Conservation (phyloP, 1,284 basidiomycete genomes). For the Boletus sp. region DNA sequence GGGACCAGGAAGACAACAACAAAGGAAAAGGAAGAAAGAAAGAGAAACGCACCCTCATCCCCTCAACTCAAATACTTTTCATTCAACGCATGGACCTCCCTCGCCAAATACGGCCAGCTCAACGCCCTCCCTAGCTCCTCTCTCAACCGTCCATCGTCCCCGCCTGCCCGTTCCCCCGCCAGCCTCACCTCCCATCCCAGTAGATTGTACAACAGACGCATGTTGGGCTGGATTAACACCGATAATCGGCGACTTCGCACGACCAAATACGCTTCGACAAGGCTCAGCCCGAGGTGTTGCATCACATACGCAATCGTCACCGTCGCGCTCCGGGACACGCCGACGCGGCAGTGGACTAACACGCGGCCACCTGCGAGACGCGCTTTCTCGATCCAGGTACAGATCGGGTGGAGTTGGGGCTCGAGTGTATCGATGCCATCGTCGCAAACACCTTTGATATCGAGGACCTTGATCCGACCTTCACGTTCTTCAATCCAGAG, state of each 20-base stretch:
- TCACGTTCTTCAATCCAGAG: slow-evolving; percentile 85
- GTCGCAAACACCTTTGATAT: slow-evolving; percentile 87
- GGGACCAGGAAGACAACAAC: neutral
- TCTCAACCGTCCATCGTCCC: slow-evolving; percentile 45
- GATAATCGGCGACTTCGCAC: slow-evolving; percentile 80
- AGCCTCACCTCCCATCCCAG: slow-evolving; percentile 90
- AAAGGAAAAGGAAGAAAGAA: neutral
- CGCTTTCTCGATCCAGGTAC: slow-evolving; percentile 91
- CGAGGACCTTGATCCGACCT: slow-evolving; percentile 83
- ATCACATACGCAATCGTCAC: slow-evolving; percentile 97
- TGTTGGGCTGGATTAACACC: slow-evolving; percentile 90
- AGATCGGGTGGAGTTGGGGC: slow-evolving; percentile 81
- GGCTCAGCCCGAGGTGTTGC: slow-evolving; percentile 83
- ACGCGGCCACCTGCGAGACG: slow-evolving; percentile 81
- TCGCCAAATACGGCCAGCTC: slow-evolving; percentile 76
- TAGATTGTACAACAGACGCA: slow-evolving; percentile 89
- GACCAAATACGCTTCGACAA: slow-evolving; percentile 91
- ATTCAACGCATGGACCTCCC: slow-evolving; percentile 75
- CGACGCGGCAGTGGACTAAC: slow-evolving; percentile 94
- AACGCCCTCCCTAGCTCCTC: slow-evolving; percentile 59
- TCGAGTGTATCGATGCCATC: slow-evolving; percentile 95
- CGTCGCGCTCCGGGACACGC: slow-evolving; percentile 89
- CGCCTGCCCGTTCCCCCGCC: slow-evolving; percentile 60
- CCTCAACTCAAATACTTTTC: slow-evolving; percentile 66
- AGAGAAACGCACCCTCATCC: slow-evolving; percentile 23